Evolutionary conservation across 2,329 filamentous ascomycete genomes (phyloP), one percentile per base, ranked within the genome.

Genomic region (Remersonia thermophila): DNA sequence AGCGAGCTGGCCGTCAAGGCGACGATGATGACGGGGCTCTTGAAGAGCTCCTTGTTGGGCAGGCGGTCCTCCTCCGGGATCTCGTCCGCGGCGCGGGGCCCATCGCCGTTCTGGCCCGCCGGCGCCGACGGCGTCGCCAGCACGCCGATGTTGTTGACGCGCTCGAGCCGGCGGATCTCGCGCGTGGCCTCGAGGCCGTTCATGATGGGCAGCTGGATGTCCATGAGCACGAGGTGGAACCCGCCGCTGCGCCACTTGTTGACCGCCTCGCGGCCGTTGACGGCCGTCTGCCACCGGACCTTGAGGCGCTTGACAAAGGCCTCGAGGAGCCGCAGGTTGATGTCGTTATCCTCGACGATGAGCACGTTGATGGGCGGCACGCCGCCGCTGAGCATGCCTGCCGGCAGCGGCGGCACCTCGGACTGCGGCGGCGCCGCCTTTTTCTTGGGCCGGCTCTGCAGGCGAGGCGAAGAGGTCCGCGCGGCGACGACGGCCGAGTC

Each of bases 311-410:
- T 94, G 68, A 96, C 89, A 53, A 98, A 93, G 1, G 87, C 86
- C 54, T 95, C 89, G 26, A 98, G 66, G 8, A 98, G 76, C 52
- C 85, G 83, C 47, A 96, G 66, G 54, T 96, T 98, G 69, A 98
- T 96, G 45, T 91, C 86, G 58, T 98, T 98, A 62, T 98, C 91
- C 63, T 98, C 91, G 11, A 98, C 91, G 42, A 98, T 94, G 30
- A 98, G 68, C 7, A 96, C 87, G 49, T 93, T 96, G 62, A 98
- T 96, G 1, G 91, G 89, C 7, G 91, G 91, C 1, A 96, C 85
- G 1, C 78, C 78, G 36, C 79, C 80, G 47, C 89, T 85, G 18
- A 93, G 70, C 50, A 83, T 68, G 20, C 73, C 77, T 3, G 77
- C 66, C 17, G 71, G 70, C 41, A 80, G 52, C 2, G 27, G 14